Evolutionary conservation across 768 basidiomycete genomes (phyloP), one percentile per base, ranked within the genome.

Genomic region (Boletus rufocinnamomeus): DNA sequence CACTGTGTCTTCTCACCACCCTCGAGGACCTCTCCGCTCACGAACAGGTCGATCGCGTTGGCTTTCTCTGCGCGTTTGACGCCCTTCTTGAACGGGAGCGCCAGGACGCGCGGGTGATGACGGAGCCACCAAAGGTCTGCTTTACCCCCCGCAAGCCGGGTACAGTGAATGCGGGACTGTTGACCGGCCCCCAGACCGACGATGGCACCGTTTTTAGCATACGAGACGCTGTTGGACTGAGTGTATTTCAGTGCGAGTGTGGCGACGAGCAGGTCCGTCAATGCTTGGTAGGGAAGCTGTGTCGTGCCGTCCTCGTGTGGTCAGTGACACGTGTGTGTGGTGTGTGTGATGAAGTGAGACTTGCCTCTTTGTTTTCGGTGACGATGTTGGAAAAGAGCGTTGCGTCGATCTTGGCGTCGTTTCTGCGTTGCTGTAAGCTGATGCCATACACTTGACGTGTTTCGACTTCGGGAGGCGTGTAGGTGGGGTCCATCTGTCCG

Each of bases 91-190:
- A 98, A 99, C 2, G 96, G 92, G 25, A 99, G 84, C 4, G 82
- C 80, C 61, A 98, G 88, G 45, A 97, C 96, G 47, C 91, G 88
- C 2, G 95, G 89, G 76, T 98, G 95, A 78, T 98, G 95, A 14
- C 97, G 88, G 55, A 98, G 82, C 96, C 97, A 98, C 97, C 97
- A 99, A 63, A 94, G 82, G 76, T 99, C 97, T n/a, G 96, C 95
- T 76, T 99, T 98, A 52, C 88, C 85, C 4, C 97, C 97, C 3
- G 97, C 97, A 46, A 99, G 87, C 32, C 97, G 91, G 17, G 97
- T 99, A 78, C 97, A 99, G 79, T 99, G 97, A 70, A 99, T 99
- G 41, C 97, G 91, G 6, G 96, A 98, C 72, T 98, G 97, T 70
- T 98, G 97, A 14, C 96, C 97, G 0, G 97, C 97, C 35, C 97